Conservation (phyloP, 1,284 basidiomycete species). For the Mycosarcoma mackinlayi region DNA sequence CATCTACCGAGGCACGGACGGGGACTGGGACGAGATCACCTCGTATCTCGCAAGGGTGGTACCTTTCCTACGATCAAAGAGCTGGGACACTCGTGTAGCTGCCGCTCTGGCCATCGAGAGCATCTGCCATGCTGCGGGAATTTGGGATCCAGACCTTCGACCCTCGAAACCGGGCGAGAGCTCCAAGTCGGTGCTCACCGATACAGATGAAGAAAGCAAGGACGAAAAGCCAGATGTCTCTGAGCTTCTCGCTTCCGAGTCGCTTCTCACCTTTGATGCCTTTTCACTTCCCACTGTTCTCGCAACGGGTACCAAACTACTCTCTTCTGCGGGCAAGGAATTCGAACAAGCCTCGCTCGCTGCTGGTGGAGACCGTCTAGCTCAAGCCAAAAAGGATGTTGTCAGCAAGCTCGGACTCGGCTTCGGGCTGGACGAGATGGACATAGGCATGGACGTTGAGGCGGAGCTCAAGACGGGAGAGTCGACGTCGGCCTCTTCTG, state of each 20-base stretch:
- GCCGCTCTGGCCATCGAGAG: slow-evolving; percentile 85
- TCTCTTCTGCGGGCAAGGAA: slow-evolving; percentile 88
- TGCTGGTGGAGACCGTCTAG: slow-evolving; percentile 74
- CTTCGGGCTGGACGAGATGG: slow-evolving; percentile 78
- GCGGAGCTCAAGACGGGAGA: slow-evolving; percentile 62
- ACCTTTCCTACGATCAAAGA: slow-evolving; percentile 86
- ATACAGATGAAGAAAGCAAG: slow-evolving; percentile 21
- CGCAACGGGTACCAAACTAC: slow-evolving; percentile 78
- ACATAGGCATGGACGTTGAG: slow-evolving; percentile 70
- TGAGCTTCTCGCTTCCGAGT: slow-evolving; percentile 23
- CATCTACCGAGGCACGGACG: slow-evolving; percentile 72
- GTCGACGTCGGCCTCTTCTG: slow-evolving; percentile 6
- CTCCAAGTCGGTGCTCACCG: slow-evolving; percentile 29
- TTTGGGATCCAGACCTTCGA: slow-evolving; percentile 73
- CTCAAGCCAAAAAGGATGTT: slow-evolving; percentile 81
- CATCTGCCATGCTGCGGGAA: slow-evolving; percentile 83
- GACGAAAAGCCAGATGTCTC: slow-evolving; percentile 32
- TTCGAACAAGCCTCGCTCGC: slow-evolving; percentile 71
- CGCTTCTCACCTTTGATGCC: slow-evolving; percentile 56
- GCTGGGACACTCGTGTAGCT: slow-evolving; percentile 84
- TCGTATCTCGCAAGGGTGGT: slow-evolving; percentile 75
- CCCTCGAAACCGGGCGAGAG: slow-evolving; percentile 41
- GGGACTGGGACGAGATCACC: slow-evolving; percentile 74
- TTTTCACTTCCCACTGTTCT: slow-evolving; percentile 79
- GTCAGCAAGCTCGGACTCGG: slow-evolving; percentile 72